phyloP scores from a whole-genome alignment of 1,284 basidiomycete species.

The Afroboletus lepidellus region DNA sequence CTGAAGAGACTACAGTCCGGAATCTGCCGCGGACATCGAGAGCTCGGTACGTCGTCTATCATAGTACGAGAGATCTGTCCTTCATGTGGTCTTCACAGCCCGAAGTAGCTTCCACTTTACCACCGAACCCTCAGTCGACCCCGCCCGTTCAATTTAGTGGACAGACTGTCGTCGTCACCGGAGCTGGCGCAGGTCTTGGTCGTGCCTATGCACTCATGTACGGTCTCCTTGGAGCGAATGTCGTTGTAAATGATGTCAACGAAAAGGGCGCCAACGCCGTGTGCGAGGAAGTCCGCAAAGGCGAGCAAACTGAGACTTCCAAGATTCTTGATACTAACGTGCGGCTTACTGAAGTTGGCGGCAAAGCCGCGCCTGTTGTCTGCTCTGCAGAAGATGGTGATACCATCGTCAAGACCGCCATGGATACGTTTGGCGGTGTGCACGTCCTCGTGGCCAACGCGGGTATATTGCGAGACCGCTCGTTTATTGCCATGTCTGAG shows the following conservation, averaged over 20 bases:
- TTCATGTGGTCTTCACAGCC: slow-evolving; percentile 47
- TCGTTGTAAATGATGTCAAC: slow-evolving; percentile 95
- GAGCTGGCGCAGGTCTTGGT: slow-evolving; percentile 91
- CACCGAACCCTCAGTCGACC: slow-evolving; percentile 72
- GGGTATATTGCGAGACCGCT: slow-evolving; percentile 91
- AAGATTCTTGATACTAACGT: not conserved
- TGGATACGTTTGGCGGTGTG: slow-evolving; percentile 87
- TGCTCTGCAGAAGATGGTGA: slow-evolving; percentile 93
- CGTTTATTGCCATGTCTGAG: slow-evolving; percentile 86
- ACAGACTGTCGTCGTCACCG: slow-evolving; percentile 93
- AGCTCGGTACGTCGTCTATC: slow-evolving; percentile 45
- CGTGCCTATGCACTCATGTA: slow-evolving; percentile 92
- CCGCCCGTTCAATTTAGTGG: slow-evolving; percentile 81
- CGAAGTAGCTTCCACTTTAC: slow-evolving; percentile 63
- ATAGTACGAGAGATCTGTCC: not conserved
- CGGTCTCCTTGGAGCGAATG: slow-evolving; percentile 88
- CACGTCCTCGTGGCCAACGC: slow-evolving; percentile 95
- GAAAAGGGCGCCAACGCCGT: slow-evolving; percentile 83
- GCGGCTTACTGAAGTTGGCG: slow-evolving; percentile 58
- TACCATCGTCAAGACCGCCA: slow-evolving; percentile 82
- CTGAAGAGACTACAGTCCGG: slow-evolving; percentile 49
- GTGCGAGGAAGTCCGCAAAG: slow-evolving; percentile 82
- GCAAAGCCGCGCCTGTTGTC: slow-evolving; percentile 82
- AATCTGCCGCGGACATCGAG: slow-evolving; percentile 69
- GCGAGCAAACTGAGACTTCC: slow-evolving; percentile 37